Evolutionary conservation across 768 basidiomycete genomes (phyloP), one percentile per base, ranked within the genome.

Genomic region (Solioccasus polychromus): DNA sequence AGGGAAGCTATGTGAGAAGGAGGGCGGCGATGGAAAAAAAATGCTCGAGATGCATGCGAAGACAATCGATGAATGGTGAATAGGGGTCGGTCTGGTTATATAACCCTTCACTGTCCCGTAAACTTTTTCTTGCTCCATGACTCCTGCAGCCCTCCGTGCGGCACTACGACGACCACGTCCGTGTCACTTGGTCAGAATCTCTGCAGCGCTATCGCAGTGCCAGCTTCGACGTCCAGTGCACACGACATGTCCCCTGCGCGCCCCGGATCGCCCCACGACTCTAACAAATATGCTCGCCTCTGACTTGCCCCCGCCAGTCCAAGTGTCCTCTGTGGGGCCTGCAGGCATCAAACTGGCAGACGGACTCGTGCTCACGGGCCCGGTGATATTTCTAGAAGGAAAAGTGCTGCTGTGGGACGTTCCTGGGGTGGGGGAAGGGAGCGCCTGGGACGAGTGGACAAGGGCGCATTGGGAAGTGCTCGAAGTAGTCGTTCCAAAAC

Each of bases 361-460:
- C 60, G 92, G 92, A 4, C 77, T 94, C 19, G 59, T 89, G 15
- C 63, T 96, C 2, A 80, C 84, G 0, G 83, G 82, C 1, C 79
- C 92, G 1, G 86, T 83, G 54, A 77, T 99, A 23, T 88, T 99
- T 51, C 63, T 94, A 8, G 86, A 90, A 45, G 92, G 91, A 3
- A 80, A 87, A 35, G 86, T 92, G 0, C 85, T 94, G 42, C 63
- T 97, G 30, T 99, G 95, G 95, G 84, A 97, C 60, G 86, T 88
- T 2, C 84, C 87, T 1, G 8, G 24, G 6, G 2, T 25, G 8
- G 17, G 14, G 6, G 23, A 20, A 28, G 24, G 31, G 9, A 12
- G 1, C 15, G 46, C 74, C 2, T 88, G 87, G 83, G 63, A 69
- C 11, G 85, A 73, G 3, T 97, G 92, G 92, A 71, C 59, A 7